Evolutionary conservation across 2,329 filamentous ascomycete genomes (phyloP).

Genomic region (Pseudodiploospora longispora): DNA sequence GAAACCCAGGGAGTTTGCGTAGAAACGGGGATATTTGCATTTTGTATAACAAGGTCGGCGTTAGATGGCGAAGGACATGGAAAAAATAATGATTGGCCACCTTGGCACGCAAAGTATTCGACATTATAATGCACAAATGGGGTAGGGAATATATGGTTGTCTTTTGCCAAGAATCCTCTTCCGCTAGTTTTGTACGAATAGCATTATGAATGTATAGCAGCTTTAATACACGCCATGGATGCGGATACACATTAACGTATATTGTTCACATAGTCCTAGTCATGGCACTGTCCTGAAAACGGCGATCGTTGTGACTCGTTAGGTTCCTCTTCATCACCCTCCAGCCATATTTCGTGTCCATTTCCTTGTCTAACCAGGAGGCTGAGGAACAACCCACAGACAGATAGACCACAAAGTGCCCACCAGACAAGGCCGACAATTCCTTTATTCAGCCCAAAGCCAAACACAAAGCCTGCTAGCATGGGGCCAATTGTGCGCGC

Average conservation of each 20-base stretch:
- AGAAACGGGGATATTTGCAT: background rate
- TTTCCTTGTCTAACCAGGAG: slow-evolving; percentile 51
- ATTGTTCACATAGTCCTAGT: too few relatives aligned
- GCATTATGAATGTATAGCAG: background rate
- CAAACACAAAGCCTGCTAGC: slow-evolving; percentile 53
- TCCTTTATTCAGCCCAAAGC: slow-evolving; percentile 46
- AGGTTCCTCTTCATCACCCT: slow-evolving; percentile 42
- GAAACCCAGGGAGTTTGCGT: slow-evolving; percentile 26
- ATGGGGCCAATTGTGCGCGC: slow-evolving; percentile 54
- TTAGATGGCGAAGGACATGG: slow-evolving; percentile 9
- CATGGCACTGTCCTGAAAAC: background rate
- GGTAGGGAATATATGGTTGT: background rate
- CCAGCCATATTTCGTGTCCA: slow-evolving; percentile 57
- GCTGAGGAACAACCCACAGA: slow-evolving; percentile 41
- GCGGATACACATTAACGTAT: too few relatives aligned
- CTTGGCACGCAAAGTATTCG: background rate
- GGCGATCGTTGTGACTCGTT: slow-evolving; percentile 1
- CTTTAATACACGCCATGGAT: too few relatives aligned
- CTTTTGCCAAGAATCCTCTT: background rate
- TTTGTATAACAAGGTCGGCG: slow-evolving; percentile 10
- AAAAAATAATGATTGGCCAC: slow-evolving; percentile 2
- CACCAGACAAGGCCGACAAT: slow-evolving; percentile 53
- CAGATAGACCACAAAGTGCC: slow-evolving; percentile 41
- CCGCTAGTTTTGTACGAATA: background rate
- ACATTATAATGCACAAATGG: background rate